These are phyloP conservation scores for Zymoseptoria brevis DNA, from an alignment of 2,329 filamentous ascomycete species.

Conservation along the genomic window DNA sequence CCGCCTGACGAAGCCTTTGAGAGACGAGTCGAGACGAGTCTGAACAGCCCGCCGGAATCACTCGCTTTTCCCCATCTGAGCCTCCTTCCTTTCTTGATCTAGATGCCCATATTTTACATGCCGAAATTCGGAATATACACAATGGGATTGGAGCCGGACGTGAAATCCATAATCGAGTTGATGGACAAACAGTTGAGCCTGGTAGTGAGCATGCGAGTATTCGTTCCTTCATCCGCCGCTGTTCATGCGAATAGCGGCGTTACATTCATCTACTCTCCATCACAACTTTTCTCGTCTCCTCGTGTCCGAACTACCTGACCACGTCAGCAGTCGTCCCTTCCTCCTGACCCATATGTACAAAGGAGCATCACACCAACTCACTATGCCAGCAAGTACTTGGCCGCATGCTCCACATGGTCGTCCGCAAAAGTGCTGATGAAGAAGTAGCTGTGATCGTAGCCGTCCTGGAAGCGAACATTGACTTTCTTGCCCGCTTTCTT, in stretches of 20 bases:
- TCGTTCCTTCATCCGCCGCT: neutral
- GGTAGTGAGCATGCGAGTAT: neutral
- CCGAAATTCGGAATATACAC: neutral
- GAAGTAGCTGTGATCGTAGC: slow-evolving; percentile 96
- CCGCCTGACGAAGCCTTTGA: neutral
- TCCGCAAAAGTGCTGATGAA: slow-evolving; percentile 87
- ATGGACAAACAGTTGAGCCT: neutral
- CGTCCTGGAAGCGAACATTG: slow-evolving; percentile 74
- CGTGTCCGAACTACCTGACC: neutral
- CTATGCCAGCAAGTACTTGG: slow-evolving; percentile 59
- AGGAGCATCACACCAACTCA: neutral
- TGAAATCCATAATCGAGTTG: neutral
- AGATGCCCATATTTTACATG: neutral
- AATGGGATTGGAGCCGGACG: neutral
- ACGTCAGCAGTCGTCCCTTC: slow-evolving; percentile 3
- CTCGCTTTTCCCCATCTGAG: neutral
- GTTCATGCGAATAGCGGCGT: neutral
- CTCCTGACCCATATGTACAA: neutral
- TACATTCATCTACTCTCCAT: neutral
- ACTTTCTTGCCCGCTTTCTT: slow-evolving; percentile 67
- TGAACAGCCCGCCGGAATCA: neutral
- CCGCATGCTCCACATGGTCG: slow-evolving; percentile 86
- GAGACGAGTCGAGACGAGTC: neutral
- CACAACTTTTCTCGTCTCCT: slow-evolving; percentile 1
- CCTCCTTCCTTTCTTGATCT: neutral